Evolutionary conservation across 192 early-diverging fungal genomes (phyloP).

Genomic region (Backusella tuberculispora): DNA sequence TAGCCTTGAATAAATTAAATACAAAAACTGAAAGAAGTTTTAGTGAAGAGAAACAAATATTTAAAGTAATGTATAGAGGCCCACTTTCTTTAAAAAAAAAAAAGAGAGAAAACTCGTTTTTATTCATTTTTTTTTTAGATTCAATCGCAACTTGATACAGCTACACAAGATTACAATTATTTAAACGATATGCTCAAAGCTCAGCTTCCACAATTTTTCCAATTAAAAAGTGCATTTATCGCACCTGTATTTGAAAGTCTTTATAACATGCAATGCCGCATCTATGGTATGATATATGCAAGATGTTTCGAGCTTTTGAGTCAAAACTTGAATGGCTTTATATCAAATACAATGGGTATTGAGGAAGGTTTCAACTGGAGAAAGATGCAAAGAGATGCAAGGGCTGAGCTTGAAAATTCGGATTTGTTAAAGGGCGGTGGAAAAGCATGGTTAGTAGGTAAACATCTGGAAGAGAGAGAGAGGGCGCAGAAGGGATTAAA

Average conservation of each 20-base stretch:
- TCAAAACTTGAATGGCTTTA: slow-evolving; percentile 31
- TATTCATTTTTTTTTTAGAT: slow-evolving; percentile 34
- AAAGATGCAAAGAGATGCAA: slow-evolving; percentile 27
- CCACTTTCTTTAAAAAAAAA: neutral
- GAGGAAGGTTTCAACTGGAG: slow-evolving; percentile 35
- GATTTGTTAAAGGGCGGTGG: slow-evolving; percentile 42
- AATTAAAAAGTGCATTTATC: slow-evolving; percentile 71
- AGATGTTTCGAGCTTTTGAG: slow-evolving; percentile 56
- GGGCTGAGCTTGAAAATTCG: slow-evolving; percentile 35
- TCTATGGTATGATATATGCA: slow-evolving; percentile 70
- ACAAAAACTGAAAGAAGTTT: slow-evolving; percentile 66
- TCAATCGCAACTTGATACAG: slow-evolving; percentile 76
- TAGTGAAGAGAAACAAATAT: slow-evolving; percentile 69
- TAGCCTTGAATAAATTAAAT: slow-evolving; percentile 73
- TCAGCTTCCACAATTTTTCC: slow-evolving; percentile 80
- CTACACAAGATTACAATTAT: slow-evolving; percentile 84
- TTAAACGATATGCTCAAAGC: slow-evolving; percentile 81
- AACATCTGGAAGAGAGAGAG: neutral
- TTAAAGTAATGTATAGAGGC: slow-evolving; percentile 49
- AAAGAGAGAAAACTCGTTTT: neutral
- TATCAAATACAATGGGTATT: slow-evolving; percentile 35
- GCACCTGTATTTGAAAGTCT: slow-evolving; percentile 87
- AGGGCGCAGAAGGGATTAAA: neutral
- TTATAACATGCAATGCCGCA: slow-evolving; percentile 81
- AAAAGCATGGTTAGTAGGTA: slow-evolving; percentile 42